Conservation (phyloP, 352 stramenopile species). For the Pythium brassicae region DNA sequence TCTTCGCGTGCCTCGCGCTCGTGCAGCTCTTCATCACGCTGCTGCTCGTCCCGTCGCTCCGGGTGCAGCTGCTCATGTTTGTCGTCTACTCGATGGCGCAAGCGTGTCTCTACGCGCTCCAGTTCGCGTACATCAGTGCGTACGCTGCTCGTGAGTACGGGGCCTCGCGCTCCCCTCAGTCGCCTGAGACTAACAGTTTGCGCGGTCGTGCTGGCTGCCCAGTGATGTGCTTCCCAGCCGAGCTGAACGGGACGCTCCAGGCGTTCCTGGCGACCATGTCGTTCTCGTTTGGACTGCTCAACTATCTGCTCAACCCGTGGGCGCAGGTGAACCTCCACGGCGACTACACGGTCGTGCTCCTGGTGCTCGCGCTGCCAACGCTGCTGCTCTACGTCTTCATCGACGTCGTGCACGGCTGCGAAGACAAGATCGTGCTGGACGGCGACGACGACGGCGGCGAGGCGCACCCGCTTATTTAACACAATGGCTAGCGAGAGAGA, state of each 20-base stretch:
- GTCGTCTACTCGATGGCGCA: conserved; percentile 75
- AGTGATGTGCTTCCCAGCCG: conserved; percentile 82
- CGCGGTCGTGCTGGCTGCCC: not conserved
- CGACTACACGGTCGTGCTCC: conserved; percentile 56
- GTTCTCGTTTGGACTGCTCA: conserved; percentile 65
- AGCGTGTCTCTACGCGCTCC: conserved; percentile 70
- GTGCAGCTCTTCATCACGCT: conserved; percentile 62
- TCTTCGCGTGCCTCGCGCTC: conserved; percentile 52
- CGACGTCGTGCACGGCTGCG: conserved; percentile 46
- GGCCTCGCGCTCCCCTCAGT: not conserved
- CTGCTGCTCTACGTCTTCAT: conserved; percentile 64
- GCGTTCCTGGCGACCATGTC: conserved; percentile 67
- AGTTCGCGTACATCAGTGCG: conserved; percentile 85
- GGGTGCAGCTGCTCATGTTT: conserved; percentile 60
- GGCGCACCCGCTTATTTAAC: conserved; percentile 30
- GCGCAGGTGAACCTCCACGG: conserved; percentile 64
- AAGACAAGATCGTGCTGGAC: conserved; percentile 51
- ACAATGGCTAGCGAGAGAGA: not conserved
- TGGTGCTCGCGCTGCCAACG: conserved; percentile 49
- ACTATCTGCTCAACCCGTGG: conserved; percentile 74
- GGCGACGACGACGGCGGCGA: conserved; percentile 18
- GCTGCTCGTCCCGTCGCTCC: conserved; percentile 56
- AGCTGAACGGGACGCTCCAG: conserved; percentile 74
- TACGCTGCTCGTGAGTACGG: not conserved
- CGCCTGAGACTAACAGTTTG: not conserved